Base-by-base conservation (phyloP, 345 rosid genomes). In the Eucalyptus curtisii region DNA sequence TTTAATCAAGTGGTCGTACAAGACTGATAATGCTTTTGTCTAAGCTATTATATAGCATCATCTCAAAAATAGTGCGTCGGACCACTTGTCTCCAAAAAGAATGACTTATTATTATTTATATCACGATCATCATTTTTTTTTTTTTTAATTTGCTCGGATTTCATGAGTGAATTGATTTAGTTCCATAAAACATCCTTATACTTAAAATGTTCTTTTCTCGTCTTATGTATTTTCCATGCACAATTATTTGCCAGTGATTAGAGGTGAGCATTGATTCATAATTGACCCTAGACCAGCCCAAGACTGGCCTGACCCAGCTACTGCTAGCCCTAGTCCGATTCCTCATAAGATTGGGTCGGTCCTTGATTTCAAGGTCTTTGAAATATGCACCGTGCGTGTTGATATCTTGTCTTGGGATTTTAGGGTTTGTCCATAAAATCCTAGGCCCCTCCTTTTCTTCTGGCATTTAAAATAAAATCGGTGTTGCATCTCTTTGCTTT, bases 231-330 rank as follows among this genome's bases (percentile, higher is more conserved):
- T 33, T 71, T 33, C 7, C 44, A 68, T 68, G 44, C 81, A 33
- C 81, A 33, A 40, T 33, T 71, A 6, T 16, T 71, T 33, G 24
- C 13, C 7, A 68, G 3, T 33, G 25, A 33, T 71, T 71, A 55
- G 30, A 24, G 30, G 6, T 55, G 30, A 55, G 61, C 13, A 10
- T 55, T 9, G 61, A 6, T 55, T 22, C 30, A 55, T 52, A 52
- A 3, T 52, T 52, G 25, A 52, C 57, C 24, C 24, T 52, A 55
- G 1, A 55, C 1, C 0, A 0, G 24, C 30, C 61, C 27, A 22
- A 0, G 27, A 55, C 3, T 20, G 1, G 5, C 3, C 3, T 6
- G 0, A 24, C 13, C 61, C 0, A 0, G 30, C 3, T 55, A 8
- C 0, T 0, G 30, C 3, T 55, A 8, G 2, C 3, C 61, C 30